Percentiles rank a stretch among this genome's conserved stretches.
These are phyloP conservation scores for Metschnikowia rubicola DNA, from an alignment of 805 yeast genomes.

Conservation along the genomic window DNA sequence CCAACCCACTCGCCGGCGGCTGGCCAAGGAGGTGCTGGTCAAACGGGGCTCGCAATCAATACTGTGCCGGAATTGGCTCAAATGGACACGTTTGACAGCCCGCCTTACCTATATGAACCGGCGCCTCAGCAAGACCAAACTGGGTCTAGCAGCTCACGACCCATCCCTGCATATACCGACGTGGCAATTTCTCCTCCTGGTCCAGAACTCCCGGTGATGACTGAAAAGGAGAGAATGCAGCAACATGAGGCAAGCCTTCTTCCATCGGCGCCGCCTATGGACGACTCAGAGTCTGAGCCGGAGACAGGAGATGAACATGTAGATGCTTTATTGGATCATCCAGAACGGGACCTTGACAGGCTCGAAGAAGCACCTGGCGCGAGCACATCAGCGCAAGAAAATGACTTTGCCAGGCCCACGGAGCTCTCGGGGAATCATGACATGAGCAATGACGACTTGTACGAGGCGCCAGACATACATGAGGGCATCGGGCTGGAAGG, in stretches of 20 bases:
- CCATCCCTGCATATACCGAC: constrained; percentile 28
- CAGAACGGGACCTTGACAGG: not conserved
- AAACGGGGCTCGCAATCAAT: constrained; percentile 1
- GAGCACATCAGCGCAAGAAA: not conserved
- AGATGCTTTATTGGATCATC: too few species aligned
- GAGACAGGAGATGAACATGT: not conserved
- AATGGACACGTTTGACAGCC: constrained; percentile 23
- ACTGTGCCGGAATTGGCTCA: constrained; percentile 10
- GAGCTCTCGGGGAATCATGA: not conserved
- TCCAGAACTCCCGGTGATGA: constrained; percentile 21
- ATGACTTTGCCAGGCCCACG: not conserved
- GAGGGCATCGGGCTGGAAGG: constrained; percentile 21
- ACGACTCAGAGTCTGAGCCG: constrained; percentile 20
- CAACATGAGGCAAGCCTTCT: constrained; percentile 55
- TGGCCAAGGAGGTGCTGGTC: not conserved
- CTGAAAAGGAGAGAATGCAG: constrained; percentile 58
- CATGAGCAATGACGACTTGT: constrained; percentile 18
- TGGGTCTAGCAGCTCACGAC: not conserved
- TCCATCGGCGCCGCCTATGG: constrained; percentile 51
- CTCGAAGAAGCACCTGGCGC: not conserved
- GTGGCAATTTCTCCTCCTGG: constrained; percentile 6
- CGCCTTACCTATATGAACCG: constrained; percentile 23
- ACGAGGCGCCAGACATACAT: constrained; percentile 13
- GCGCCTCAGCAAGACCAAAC: constrained; percentile 2
- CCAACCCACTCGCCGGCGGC: not conserved